A percentile compares a stretch with the other conserved stretches of the same genome.
phyloP scores from a whole-genome alignment of 2,329 filamentous ascomycete genomes.

The Didymella arachidicola region DNA sequence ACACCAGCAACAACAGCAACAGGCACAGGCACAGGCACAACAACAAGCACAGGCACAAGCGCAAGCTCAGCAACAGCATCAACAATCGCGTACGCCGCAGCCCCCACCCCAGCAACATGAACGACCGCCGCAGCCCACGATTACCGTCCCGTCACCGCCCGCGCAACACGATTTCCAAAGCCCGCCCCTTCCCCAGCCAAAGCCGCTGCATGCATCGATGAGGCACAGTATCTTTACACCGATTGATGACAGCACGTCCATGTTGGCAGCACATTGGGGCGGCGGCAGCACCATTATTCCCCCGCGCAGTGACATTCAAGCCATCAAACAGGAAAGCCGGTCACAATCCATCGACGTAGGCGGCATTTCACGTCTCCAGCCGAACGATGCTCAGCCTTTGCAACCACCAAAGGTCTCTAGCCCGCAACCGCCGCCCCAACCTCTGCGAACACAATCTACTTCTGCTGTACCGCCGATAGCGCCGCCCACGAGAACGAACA shows the following conservation, averaged over 20 bases:
- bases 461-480: constrained; percentile 74
- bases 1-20: constrained; percentile 20
- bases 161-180: constrained; percentile 63
- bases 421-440: constrained; percentile 47
- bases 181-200: constrained; percentile 67
- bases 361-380: constrained; percentile 56
- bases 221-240: constrained; percentile 96
- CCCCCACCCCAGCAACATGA: constrained; percentile 71
- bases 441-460: constrained; percentile 62
- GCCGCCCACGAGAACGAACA: constrained; percentile 76
- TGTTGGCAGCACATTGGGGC: constrained; percentile 80
- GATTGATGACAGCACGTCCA: constrained; percentile 89
- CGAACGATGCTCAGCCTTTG: constrained; percentile 59
- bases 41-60: constrained; percentile 73
- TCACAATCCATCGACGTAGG: constrained; percentile 72
- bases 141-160: constrained; percentile 56
- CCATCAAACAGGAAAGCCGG: constrained; percentile 58
- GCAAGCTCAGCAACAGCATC: constrained; percentile 73
- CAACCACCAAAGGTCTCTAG: constrained; percentile 54
- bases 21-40: constrained; percentile 58
- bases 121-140: constrained; percentile 56
- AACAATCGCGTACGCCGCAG: constrained; percentile 74
- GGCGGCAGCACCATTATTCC: constrained; percentile 62
- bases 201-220: constrained; percentile 69
- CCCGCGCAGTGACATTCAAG: constrained; percentile 53